Percentiles rank a stretch among this genome's conserved stretches.
These are phyloP conservation scores for Pleurotus platypus DNA, from an alignment of 768 basidiomycete species.

Conservation along the genomic window DNA sequence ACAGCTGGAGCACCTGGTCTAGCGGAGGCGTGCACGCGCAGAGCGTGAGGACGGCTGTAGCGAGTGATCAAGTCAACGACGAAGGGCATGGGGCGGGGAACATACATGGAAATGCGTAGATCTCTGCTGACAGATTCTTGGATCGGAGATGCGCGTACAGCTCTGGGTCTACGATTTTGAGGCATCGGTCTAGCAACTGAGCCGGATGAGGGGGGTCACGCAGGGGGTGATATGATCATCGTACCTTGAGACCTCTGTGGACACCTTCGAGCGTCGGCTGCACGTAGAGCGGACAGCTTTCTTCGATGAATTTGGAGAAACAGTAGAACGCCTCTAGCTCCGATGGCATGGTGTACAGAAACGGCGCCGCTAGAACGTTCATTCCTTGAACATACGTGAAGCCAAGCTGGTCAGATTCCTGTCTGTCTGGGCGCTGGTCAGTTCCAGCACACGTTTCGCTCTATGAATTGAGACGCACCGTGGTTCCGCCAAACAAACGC, in stretches of 20 bases:
- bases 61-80: background rate
- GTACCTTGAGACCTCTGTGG: slow-evolving; percentile 88
- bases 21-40: slow-evolving; percentile 97
- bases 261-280: slow-evolving; percentile 96
- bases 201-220: background rate
- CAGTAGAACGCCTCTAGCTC: slow-evolving; percentile 98
- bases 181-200: slow-evolving; percentile 88
- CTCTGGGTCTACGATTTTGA: slow-evolving; percentile 88
- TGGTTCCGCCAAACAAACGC: slow-evolving; percentile 97
- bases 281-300: slow-evolving; percentile 93
- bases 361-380: slow-evolving; percentile 98
- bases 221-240: slow-evolving; percentile 12
- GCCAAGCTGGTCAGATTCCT: slow-evolving; percentile 73
- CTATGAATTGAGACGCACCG: slow-evolving; percentile 39
- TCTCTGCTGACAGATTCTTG: slow-evolving; percentile 91
- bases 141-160: slow-evolving; percentile 77
- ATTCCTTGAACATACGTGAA: slow-evolving; percentile 99
- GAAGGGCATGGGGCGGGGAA: slow-evolving; percentile 11
- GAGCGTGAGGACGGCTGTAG: slow-evolving; percentile 82
- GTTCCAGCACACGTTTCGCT: background rate
- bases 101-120: slow-evolving; percentile 97
- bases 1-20: slow-evolving; percentile 89
- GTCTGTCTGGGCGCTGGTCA: slow-evolving; percentile 48
- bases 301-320: slow-evolving; percentile 95
- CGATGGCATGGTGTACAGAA: slow-evolving; percentile 95